Conservation (phyloP, 2,329 filamentous ascomycete genomes). For the Phialophora verrucosa region DNA sequence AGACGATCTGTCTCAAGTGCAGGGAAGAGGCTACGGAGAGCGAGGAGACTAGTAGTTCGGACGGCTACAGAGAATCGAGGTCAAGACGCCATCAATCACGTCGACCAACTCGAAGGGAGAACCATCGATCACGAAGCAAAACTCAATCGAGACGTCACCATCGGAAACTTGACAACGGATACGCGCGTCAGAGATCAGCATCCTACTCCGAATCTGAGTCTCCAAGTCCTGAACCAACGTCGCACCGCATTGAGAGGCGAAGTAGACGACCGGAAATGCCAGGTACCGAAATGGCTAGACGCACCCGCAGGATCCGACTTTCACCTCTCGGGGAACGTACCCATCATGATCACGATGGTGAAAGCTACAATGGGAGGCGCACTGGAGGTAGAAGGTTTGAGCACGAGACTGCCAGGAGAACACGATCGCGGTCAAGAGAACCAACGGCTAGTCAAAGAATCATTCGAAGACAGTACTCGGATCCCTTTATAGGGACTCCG, state of each 20-base stretch:
- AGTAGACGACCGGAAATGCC: constrained; percentile 13
- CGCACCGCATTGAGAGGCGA: constrained; percentile 2
- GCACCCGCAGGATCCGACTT: constrained; percentile 19
- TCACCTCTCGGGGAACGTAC: constrained; percentile 22
- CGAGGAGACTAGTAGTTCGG: constrained; percentile 33
- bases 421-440: constrained; percentile 9
- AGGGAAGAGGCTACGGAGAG: constrained; percentile 35
- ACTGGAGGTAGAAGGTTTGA: constrained; percentile 19
- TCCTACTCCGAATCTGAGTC: constrained; percentile 20
- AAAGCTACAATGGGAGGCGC: constrained; percentile 1
- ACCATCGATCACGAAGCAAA: constrained; percentile 15
- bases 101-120: constrained; percentile 6
- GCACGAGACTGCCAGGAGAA: constrained; percentile 4
- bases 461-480: constrained; percentile 21
- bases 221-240: constrained; percentile 8
- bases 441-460: constrained; percentile 10
- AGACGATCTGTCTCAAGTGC: constrained; percentile 38
- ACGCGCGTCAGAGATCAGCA: constrained; percentile 3
- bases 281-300: constrained; percentile 2
- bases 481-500: constrained; percentile 12
- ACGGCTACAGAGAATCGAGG: constrained; percentile 19
- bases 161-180: constrained; percentile 1
- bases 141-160: constrained; percentile 11
- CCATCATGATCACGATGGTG: constrained; percentile 8
- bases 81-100: constrained; percentile 22